Evolutionary conservation across 257 asterid genomes (phyloP).

Genomic region (Fraxinus quadrangulata): DNA sequence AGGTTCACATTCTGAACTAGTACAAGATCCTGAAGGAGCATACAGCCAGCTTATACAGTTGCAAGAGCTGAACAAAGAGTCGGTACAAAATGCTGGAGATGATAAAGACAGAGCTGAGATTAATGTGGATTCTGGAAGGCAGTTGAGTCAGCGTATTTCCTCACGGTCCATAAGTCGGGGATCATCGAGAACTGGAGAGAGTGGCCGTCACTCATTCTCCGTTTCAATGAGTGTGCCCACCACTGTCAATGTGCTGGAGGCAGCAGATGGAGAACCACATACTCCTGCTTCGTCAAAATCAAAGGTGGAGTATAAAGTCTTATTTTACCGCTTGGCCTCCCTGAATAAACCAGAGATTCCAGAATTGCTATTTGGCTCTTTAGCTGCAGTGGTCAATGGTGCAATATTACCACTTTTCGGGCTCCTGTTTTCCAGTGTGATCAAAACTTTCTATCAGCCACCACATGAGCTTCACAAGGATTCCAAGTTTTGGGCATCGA

Average conservation of each 20-base stretch:
- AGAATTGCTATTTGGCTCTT: slow-evolving; percentile 44
- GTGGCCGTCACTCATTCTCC: slow-evolving; percentile 28
- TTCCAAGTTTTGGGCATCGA: slow-evolving; percentile 57
- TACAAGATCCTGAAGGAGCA: slow-evolving; percentile 45
- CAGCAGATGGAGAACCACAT: background rate
- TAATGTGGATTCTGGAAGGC: slow-evolving; percentile 23
- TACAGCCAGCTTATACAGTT: slow-evolving; percentile 47
- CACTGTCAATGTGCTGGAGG: slow-evolving; percentile 1
- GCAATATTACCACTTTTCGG: slow-evolving; percentile 55
- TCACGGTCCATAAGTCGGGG: slow-evolving; percentile 26
- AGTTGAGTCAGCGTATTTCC: slow-evolving; percentile 27
- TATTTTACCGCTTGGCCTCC: slow-evolving; percentile 49
- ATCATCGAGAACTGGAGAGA: slow-evolving; percentile 34
- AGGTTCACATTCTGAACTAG: slow-evolving; percentile 55
- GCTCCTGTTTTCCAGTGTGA: slow-evolving; percentile 41
- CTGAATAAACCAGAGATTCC: slow-evolving; percentile 51
- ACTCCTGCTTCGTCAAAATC: slow-evolving; percentile 18
- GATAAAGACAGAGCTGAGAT: slow-evolving; percentile 28
- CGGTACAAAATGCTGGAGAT: slow-evolving; percentile 5
- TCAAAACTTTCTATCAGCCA: slow-evolving; percentile 51
- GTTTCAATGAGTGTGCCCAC: slow-evolving; percentile 6
- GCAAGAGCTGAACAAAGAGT: slow-evolving; percentile 34
- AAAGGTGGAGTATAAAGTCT: slow-evolving; percentile 5
- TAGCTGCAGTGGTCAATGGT: slow-evolving; percentile 57
- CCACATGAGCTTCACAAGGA: slow-evolving; percentile 43